Percentiles rank a stretch among this genome's conserved stretches.
Conservation (phyloP, 345 rosid genomes). For the Dimocarpus longan region DNA sequence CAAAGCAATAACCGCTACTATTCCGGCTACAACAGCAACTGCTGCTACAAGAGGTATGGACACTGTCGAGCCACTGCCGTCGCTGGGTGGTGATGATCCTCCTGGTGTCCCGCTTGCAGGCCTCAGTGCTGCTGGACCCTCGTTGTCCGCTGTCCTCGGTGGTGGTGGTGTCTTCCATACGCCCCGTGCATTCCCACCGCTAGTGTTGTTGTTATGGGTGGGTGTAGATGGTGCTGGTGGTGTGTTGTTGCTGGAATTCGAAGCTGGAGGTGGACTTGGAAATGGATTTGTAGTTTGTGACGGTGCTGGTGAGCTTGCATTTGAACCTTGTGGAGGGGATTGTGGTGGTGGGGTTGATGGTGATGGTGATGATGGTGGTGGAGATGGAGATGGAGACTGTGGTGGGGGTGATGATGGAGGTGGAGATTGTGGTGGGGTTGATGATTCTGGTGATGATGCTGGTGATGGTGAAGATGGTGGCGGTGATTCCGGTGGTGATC, state of each 20-base stretch:
- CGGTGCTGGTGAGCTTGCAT: slow-evolving; percentile 30
- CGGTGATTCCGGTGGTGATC: slow-evolving; percentile 26
- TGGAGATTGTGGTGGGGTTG: slow-evolving; percentile 27
- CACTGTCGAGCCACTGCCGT: slow-evolving; percentile 4
- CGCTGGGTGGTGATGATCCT: slow-evolving; percentile 7
- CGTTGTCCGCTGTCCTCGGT: neutral
- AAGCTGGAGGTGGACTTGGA: slow-evolving; percentile 35
- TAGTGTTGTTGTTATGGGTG: slow-evolving; percentile 1
- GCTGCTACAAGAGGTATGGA: slow-evolving; percentile 35
- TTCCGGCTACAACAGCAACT: slow-evolving; percentile 41
- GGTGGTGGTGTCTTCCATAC: slow-evolving; percentile 9
- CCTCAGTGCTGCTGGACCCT: slow-evolving; percentile 12
- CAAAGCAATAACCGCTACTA: slow-evolving; percentile 41
- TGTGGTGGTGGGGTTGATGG: slow-evolving; percentile 36
- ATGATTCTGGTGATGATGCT: slow-evolving; percentile 14
- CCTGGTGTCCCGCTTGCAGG: slow-evolving; percentile 2
- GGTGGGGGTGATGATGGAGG: slow-evolving; percentile 28
- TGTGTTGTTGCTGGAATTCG: slow-evolving; percentile 23
- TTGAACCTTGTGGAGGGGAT: slow-evolving; percentile 31
- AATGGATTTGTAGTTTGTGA: neutral
- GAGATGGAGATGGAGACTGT: slow-evolving; percentile 35
- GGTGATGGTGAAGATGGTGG: slow-evolving; percentile 13
- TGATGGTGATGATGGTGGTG: slow-evolving; percentile 12
- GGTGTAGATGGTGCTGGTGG: slow-evolving; percentile 25
- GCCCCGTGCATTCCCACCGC: slow-evolving; percentile 8